Evolutionary conservation across 2,329 filamentous ascomycete species (phyloP).

Genomic region (Calonectria pauciramosa): DNA sequence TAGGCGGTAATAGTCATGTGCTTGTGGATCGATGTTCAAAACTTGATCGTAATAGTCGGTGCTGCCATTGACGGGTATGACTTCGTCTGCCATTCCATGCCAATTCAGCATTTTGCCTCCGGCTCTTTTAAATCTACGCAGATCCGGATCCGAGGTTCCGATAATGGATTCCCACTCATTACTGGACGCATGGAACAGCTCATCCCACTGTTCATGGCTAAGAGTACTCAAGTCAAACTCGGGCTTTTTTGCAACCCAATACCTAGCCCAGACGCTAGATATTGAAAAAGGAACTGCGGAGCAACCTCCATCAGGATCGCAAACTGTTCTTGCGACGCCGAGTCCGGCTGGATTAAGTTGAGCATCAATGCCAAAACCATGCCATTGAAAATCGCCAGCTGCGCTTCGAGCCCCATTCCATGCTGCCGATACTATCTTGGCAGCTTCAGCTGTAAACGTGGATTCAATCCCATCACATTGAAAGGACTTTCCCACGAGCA

Average conservation of each 20-base stretch:
- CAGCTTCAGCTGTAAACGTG: not conserved
- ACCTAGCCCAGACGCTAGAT: not conserved
- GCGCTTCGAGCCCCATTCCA: not conserved
- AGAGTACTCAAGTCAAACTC: not conserved
- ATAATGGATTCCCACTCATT: not conserved
- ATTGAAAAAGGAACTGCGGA: not conserved
- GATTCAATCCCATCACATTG: not conserved
- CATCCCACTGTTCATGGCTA: not conserved
- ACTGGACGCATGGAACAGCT: not conserved
- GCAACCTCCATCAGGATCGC: not conserved
- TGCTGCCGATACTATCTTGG: not conserved
- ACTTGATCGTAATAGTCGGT: not conserved
- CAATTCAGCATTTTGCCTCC: not conserved
- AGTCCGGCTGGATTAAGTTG: not conserved
- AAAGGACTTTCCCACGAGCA: not conserved
- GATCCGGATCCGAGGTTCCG: not conserved
- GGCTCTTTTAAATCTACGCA: not conserved
- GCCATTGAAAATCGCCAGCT: not conserved
- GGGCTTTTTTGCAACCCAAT: not conserved
- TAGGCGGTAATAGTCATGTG: not conserved
- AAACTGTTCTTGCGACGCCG: not conserved
- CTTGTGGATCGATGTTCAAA: not conserved
- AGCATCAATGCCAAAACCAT: not conserved
- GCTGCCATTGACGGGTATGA: not conserved
- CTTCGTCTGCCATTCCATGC: not conserved